Base-by-base conservation (phyloP, 805 yeast species). In the Pichia cephalocereana region DNA sequence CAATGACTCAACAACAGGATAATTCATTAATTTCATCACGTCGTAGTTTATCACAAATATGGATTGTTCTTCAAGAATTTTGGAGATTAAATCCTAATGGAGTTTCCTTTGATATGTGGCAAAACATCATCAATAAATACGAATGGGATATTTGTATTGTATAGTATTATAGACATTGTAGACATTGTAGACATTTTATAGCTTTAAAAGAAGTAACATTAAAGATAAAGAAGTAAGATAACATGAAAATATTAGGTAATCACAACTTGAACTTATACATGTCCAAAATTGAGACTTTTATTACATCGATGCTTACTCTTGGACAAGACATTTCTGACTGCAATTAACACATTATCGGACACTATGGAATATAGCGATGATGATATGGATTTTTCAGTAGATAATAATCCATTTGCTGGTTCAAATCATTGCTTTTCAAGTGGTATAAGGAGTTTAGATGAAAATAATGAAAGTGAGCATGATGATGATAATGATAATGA, bases 381-480 rank as follows among this genome's bases (percentile, higher is more conserved):
- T 60, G 58, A 60, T 46, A 67, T 64, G 45, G 69, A 66, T 38
- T 63, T 61, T 48, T 52, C 57, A 42, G 52, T 54, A 34, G 69
- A 64, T 46, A 66, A 66, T 46, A 66, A 66, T 47, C 70, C 70
- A 8, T 66, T 66, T 54, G 62, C 61, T 3, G 68, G 67, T 15
- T 63, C 68, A 4, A 59, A 60, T 41, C 67, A 64, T 37, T 59
- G 32, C 40, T 59, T 48, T 36, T 59, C 65, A 0, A 56, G 60
- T 43, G 68, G 67, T 3, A 59, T 63, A 14, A 7, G 38, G 19
- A 36, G 39, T 40, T 11, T 11, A 11, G 23, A 26, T 37, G 32
- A 15, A 8, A 12, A 30, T 28, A 31, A 28, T 41, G 47, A 32
- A 11, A 28, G 15, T 12, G 31, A 28, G n/a, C 18, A 7, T 28